These are phyloP conservation scores for Hortaea sp. DNA, from an alignment of 2,329 filamentous ascomycete species.

Conservation along the genomic window DNA sequence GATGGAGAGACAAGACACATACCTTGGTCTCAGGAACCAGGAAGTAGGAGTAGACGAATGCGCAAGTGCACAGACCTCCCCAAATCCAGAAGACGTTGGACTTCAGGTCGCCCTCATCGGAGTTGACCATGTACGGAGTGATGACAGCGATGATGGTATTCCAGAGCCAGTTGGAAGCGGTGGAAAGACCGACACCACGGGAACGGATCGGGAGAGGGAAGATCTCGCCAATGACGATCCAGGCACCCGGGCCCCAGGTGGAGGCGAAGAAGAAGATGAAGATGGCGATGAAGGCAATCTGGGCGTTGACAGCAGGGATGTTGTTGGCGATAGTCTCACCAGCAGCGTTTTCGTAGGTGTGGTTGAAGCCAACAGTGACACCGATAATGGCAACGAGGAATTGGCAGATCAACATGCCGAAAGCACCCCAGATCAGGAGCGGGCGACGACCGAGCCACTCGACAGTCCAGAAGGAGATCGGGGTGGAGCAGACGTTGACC, in stretches of 20 bases:
- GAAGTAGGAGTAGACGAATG: slow-evolving; percentile 60
- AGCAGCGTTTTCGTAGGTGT: slow-evolving; percentile 19
- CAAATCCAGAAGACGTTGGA: slow-evolving; percentile 36
- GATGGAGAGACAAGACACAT: slow-evolving; percentile 1
- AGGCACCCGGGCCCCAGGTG: slow-evolving; percentile 71
- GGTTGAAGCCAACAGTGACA: slow-evolving; percentile 29
- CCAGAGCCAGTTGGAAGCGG: slow-evolving; percentile 87
- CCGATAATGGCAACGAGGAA: slow-evolving; percentile 71
- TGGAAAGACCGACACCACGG: slow-evolving; percentile 76
- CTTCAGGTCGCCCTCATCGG: slow-evolving; percentile 43
- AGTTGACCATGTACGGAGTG: slow-evolving; percentile 57
- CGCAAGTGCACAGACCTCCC: slow-evolving; percentile 30
- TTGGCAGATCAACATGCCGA: slow-evolving; percentile 77
- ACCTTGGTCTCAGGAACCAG: slow-evolving; percentile 42
- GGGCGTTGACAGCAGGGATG: slow-evolving; percentile 42
- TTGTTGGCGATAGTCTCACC: slow-evolving; percentile 41
- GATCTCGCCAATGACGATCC: slow-evolving; percentile 75
- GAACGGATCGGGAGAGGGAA: slow-evolving; percentile 84
- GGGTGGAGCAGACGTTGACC: slow-evolving; percentile 79
- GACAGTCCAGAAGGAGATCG: slow-evolving; percentile 77
- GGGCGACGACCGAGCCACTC: slow-evolving; percentile 72
- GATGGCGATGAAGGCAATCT: slow-evolving; percentile 82
- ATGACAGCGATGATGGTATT: slow-evolving; percentile 24
- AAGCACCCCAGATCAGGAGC: slow-evolving; percentile 67
- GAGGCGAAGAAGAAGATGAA: slow-evolving; percentile 89